Evolutionary conservation across 805 yeast genomes (phyloP), one percentile per base, ranked within the genome.

Genomic region (Komagataella mondaviorum): DNA sequence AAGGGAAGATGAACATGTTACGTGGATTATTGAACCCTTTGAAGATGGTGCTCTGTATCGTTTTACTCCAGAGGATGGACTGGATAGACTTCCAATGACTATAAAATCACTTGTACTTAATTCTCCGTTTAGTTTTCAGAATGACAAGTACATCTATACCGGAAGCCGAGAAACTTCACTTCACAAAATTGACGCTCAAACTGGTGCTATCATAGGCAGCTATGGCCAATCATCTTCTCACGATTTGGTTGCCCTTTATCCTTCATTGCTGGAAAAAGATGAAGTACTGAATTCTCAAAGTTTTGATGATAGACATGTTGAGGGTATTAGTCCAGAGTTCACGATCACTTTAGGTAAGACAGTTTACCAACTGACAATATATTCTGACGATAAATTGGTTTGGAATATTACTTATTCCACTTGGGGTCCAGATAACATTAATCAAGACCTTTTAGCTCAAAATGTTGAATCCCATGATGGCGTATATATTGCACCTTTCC

Each of bases 351-450:
- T 86, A 4, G 95, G 95, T 0, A 83, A 78, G 62, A 81, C 90
- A 0, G 80, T 81, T 0, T 86, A 82, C 60, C 85, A 83, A 56
- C 69, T 86, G 46, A 71, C 80, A 0, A 91, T 93, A n/a, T 84
- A 88, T 61, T 82, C 93, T 2, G 79, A 76, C 57, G 75, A 78
- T 54, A 79, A 80, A 54, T 68, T 83, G 0, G 77, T 82, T 1
- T 90, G 96, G 93, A 86, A 88, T 59, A 86, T 93, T 16, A 81
- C 90, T 0, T 89, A 85, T 61, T 75, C 95, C 1, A 75, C 83
- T 44, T 93, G 97, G 96, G 95, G 93, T 7, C 95, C 96, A 47
- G 91, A 91, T 63, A 81, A 87, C 56, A 70, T 89, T 50, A 96
- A 91, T 63, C 69, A 63, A 12, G 74, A 70, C 53, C 63, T 79